Evolutionary conservation across 768 basidiomycete genomes (phyloP).

Genomic region (Suillus subaureus): DNA sequence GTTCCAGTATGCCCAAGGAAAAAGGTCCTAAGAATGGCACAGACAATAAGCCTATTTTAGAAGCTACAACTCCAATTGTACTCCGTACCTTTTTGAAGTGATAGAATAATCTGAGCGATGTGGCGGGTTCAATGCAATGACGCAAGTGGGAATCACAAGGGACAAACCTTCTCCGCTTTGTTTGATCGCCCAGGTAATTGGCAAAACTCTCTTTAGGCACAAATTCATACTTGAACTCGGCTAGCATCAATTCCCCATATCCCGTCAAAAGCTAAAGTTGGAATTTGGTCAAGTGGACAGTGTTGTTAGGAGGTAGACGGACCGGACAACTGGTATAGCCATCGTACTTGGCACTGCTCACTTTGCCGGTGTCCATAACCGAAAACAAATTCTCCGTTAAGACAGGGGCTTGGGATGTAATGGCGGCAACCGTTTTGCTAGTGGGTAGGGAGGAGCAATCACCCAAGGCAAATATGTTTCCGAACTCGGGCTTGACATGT

Average conservation of each 20-base stretch:
- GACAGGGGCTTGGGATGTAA: slow-evolving; percentile 89
- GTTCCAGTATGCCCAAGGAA: slow-evolving; percentile 70
- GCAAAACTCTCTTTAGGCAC: slow-evolving; percentile 88
- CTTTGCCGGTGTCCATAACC: slow-evolving; percentile 69
- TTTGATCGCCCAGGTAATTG: slow-evolving; percentile 68
- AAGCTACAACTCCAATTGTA: not conserved
- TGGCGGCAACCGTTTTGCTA: slow-evolving; percentile 94
- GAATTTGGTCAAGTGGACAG: slow-evolving; percentile 11
- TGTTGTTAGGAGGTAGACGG: slow-evolving; percentile 27
- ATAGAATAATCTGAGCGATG: slow-evolving; percentile 65
- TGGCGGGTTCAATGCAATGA: slow-evolving; percentile 12
- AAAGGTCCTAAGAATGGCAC: slow-evolving; percentile 29
- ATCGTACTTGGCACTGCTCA: slow-evolving; percentile 74
- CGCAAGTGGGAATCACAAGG: not conserved
- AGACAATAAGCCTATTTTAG: slow-evolving; percentile 1
- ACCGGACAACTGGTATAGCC: slow-evolving; percentile 92
- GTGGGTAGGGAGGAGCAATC: slow-evolving; percentile 92
- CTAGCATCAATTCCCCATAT: slow-evolving; percentile 81
- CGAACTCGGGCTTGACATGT: slow-evolving; percentile 77
- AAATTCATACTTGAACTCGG: slow-evolving; percentile 93
- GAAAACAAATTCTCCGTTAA: slow-evolving; percentile 87
- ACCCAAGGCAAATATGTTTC: slow-evolving; percentile 89
- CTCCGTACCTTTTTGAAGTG: slow-evolving; percentile 75
- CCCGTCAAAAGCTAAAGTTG: slow-evolving; percentile 68
- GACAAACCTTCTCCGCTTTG: slow-evolving; percentile 68